phyloP scores from a whole-genome alignment of 2,329 filamentous ascomycete species.

The Xylariaceae sp. region DNA sequence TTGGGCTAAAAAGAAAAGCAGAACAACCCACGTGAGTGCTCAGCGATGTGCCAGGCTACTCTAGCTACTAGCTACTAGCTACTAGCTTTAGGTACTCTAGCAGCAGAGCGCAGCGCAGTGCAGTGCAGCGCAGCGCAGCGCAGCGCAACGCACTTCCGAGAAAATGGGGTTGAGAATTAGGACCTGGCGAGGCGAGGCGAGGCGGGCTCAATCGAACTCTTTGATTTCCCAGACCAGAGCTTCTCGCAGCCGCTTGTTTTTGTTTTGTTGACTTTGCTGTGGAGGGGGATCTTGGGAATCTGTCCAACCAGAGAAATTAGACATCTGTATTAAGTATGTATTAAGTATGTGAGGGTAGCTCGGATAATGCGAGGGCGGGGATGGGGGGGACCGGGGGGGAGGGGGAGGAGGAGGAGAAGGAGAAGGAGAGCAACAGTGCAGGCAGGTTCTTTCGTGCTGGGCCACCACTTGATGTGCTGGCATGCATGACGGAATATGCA shows the following conservation, averaged over 20 bases:
- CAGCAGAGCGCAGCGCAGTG: too few relatives aligned
- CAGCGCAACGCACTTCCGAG: too few relatives aligned
- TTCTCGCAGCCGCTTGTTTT: constrained; percentile 28
- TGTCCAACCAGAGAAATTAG: constrained; percentile 41
- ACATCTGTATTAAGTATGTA: constrained; percentile 23
- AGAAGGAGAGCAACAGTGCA: constrained; percentile 29
- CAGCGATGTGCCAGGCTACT: constrained; percentile 26
- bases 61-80: constrained; percentile 10
- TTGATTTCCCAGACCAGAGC: constrained; percentile 28
- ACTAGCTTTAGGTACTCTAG: too few relatives aligned
- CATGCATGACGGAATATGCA: constrained; percentile 58
- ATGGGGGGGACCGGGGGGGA: constrained; percentile 11
- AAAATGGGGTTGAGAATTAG: too few relatives aligned
- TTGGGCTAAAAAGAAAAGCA: constrained; percentile 23
- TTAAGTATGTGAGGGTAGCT: constrained; percentile 37
- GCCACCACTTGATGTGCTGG: constrained; percentile 47
- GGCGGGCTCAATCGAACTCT: constrained; percentile 28
- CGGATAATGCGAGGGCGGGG: constrained; percentile 34
- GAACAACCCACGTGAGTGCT: constrained; percentile 22
- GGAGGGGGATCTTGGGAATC: constrained; percentile 33
- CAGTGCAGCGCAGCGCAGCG: too few relatives aligned
- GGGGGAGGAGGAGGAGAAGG: too few relatives aligned
- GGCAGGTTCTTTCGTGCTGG: constrained; percentile 38
- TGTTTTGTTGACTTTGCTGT: too few relatives aligned
- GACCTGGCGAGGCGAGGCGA: constrained; percentile 21